Conservation (phyloP, 257 asterid genomes). For the Solanum boliviense region DNA sequence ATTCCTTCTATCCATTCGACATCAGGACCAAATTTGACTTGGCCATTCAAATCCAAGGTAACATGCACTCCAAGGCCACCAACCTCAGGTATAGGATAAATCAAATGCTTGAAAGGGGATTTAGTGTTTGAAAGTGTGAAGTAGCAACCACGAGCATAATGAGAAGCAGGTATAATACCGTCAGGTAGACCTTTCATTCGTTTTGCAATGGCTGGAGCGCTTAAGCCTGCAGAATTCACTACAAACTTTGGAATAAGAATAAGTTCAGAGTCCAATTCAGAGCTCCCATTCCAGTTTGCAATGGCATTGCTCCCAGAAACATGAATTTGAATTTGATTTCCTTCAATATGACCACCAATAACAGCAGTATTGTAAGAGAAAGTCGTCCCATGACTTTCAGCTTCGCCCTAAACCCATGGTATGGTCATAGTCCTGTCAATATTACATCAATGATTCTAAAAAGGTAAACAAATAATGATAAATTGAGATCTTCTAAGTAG, state of each 20-base stretch:
- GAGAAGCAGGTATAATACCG: conserved; percentile 29
- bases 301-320: conserved; percentile 45
- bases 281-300: conserved; percentile 20
- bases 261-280: conserved; percentile 46
- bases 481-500: neutral
- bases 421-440: conserved; percentile 43
- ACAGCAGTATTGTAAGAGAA: conserved; percentile 61
- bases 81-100: conserved; percentile 88
- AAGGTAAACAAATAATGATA: neutral
- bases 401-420: conserved; percentile 66
- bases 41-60: conserved; percentile 73
- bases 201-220: conserved; percentile 51
- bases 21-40: conserved; percentile 83
- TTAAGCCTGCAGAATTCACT: conserved; percentile 77
- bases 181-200: conserved; percentile 31
- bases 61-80: conserved; percentile 97
- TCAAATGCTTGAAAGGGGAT: conserved; percentile 55
- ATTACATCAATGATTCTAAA: conserved; percentile 25
- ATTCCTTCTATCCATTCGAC: conserved; percentile 75
- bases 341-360: conserved; percentile 51
- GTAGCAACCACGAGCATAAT: conserved; percentile 88
- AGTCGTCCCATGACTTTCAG: conserved; percentile 63
- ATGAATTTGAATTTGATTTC: conserved; percentile 34
- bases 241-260: conserved; percentile 53
- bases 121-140: conserved; percentile 45